Conservation (phyloP, 192 early-diverging fungal species). For the Dimargaris xerosporica region DNA sequence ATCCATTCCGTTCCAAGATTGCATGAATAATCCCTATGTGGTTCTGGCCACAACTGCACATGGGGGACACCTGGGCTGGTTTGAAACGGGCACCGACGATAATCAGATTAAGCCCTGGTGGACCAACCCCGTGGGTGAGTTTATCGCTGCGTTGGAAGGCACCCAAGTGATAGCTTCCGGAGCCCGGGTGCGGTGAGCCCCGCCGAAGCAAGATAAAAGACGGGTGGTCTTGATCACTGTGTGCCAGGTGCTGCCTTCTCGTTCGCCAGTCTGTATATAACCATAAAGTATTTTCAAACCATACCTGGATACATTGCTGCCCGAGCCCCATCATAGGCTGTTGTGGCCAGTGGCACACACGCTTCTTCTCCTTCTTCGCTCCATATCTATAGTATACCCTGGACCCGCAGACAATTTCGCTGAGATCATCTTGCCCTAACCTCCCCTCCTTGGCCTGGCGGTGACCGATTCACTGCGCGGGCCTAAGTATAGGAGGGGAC, state of each 20-base stretch:
- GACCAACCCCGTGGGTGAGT: conserved; percentile 50
- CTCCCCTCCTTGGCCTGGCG: too few species aligned
- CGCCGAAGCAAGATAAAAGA: neutral
- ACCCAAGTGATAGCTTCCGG: neutral
- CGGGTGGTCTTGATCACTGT: neutral
- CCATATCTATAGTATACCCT: too few species aligned
- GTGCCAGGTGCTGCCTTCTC: neutral
- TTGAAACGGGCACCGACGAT: conserved; percentile 30
- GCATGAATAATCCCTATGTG: conserved; percentile 59
- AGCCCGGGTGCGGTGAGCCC: neutral
- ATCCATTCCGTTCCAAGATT: conserved; percentile 56
- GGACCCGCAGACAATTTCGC: too few species aligned
- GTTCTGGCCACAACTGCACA: conserved; percentile 59
- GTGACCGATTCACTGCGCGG: too few species aligned
- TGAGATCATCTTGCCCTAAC: too few species aligned
- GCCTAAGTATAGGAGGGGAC: too few species aligned
- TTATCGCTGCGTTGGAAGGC: conserved; percentile 33
- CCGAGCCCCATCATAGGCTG: too few species aligned
- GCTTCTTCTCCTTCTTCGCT: too few species aligned
- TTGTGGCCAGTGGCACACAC: too few species aligned
- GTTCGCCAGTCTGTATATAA: neutral
- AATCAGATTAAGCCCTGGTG: conserved; percentile 36
- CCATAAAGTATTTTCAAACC: neutral
- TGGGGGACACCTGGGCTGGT: conserved; percentile 92
- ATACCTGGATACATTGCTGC: neutral